Evolutionary conservation across 116 monocot species (phyloP), one percentile per base, ranked within the genome.

Genomic region (Phalaenopsis hybrid): DNA sequence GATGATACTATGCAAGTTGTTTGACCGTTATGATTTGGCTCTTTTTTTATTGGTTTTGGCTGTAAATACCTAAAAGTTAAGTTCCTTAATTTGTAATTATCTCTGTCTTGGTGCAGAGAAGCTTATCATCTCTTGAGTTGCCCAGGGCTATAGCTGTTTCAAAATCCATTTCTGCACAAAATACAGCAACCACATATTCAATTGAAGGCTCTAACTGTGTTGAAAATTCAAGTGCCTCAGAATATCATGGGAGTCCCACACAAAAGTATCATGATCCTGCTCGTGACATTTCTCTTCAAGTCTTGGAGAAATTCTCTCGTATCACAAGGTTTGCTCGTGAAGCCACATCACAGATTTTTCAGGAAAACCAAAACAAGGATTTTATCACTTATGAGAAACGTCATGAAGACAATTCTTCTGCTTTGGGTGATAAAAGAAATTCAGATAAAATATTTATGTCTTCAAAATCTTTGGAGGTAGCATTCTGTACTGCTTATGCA

Each of bases 261-360:
- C 84, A 88, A 75, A 98, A 82, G 79, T 31, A 77, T 79, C 78
- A 92, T 86, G 93, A 93, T 86, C 93, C 95, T 86, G 91, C 91
- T 82, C 92, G 83, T 84, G 96, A 96, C 86, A 81, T 96, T 77
- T 95, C 95, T 74, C 90, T 98, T 70, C 98, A 98, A 76, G 98
- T 98, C 4, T 83, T 98, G 85, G 98, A 98, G 86, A 95, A 98
- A 83, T 98, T 98, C 83, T 98, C 98, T 37, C 88, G 95, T 21
- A 89, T 98, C 79, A 98, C 98, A 61, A 95, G 87, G 83, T 98
- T 98, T 89, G 98, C 98, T 65, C 93, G 95, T 76, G 98, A 95
- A 58, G 92, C 98, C 44, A 95, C 98, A 21, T 93, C 98, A 18
- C 88, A 89, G 9, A 81, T 98, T 15, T 98, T 98, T 79, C 90